phyloP scores from a whole-genome alignment of 331 rosid species.

The Malus hybrid region DNA sequence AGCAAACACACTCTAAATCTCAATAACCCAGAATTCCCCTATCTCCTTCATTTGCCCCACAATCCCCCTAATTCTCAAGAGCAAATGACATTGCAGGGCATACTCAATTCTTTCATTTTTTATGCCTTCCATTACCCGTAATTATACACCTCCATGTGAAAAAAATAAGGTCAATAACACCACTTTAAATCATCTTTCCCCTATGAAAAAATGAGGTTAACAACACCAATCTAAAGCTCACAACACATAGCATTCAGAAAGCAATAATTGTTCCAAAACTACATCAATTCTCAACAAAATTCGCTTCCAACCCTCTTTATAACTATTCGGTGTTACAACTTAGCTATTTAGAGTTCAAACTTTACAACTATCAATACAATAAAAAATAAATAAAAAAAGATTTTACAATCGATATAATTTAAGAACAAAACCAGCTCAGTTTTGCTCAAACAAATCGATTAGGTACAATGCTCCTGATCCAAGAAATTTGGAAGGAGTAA shows the following conservation, averaged over 20 bases:
- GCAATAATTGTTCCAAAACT: too few relatives aligned
- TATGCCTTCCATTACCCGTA: not conserved
- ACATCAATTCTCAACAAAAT: too few relatives aligned
- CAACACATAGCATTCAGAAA: not conserved
- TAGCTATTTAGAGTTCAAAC: not conserved
- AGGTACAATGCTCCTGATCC: not conserved
- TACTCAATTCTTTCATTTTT: not conserved
- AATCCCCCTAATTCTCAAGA: not conserved
- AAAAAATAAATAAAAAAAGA: not conserved
- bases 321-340: too few relatives aligned
- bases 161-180: not conserved
- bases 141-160: not conserved
- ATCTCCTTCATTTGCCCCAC: not conserved
- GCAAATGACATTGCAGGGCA: not conserved
- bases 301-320: too few relatives aligned
- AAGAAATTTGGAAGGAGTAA: not conserved
- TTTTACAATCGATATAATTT: not conserved
- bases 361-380: not conserved
- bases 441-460: not conserved
- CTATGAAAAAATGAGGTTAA: not conserved
- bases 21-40: not conserved
- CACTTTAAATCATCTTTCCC: not conserved
- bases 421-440: not conserved
- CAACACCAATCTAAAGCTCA: not conserved
- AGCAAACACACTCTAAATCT: not conserved